Evolutionary conservation across 805 yeast genomes (phyloP).

Genomic region (Candida lessepsii): DNA sequence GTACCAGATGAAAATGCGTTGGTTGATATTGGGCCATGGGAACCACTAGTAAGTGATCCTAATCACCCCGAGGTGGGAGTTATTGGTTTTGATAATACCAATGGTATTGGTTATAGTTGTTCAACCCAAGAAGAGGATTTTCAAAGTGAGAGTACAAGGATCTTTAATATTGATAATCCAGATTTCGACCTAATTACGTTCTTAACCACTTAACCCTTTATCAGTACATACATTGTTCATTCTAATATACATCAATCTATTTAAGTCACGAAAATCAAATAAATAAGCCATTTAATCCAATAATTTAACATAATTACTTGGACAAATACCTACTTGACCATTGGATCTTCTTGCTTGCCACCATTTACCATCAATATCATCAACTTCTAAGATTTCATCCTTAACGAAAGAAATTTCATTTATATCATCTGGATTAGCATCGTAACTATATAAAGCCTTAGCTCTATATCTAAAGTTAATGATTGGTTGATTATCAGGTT

Average conservation of each 20-base stretch:
- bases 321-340: constrained; percentile 96
- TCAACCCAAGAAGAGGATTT: constrained; percentile 11
- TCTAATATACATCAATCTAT: constrained; percentile 11
- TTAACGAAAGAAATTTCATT: constrained; percentile 88
- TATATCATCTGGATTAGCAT: constrained; percentile 88
- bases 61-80: constrained; percentile 13
- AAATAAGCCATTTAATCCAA: constrained; percentile 28
- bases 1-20: not conserved
- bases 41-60: constrained; percentile 8
- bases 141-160: constrained; percentile 1
- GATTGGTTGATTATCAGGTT: constrained; percentile 21
- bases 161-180: constrained; percentile 1
- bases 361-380: constrained; percentile 95
- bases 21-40: constrained; percentile 9
- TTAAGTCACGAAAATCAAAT: not conserved
- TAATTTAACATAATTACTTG: constrained; percentile 87
- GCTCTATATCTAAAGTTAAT: constrained; percentile 78
- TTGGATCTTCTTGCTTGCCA: constrained; percentile 92
- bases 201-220: not conserved
- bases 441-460: constrained; percentile 79
- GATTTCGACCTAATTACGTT: constrained; percentile 2
- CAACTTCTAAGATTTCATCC: constrained; percentile 88
- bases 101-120: constrained; percentile 15
- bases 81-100: constrained; percentile 13
- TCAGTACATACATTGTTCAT: constrained; percentile 2